A percentile compares a stretch with the other conserved stretches of the same genome.
Conservation (phyloP, 2,329 filamentous ascomycete species). For the Setomelanomma holmii region DNA sequence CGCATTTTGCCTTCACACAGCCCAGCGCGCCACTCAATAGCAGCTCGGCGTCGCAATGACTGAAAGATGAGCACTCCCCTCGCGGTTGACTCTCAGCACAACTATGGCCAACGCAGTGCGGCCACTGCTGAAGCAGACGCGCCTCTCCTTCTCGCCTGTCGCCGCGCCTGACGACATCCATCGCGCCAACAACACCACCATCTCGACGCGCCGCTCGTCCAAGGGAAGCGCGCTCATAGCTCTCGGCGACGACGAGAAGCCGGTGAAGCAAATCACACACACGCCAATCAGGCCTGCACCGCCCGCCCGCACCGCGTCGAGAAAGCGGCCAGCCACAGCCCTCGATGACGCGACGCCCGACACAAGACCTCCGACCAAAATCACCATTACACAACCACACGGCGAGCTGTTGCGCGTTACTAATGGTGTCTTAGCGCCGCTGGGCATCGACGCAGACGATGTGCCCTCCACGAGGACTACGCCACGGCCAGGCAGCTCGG, state of each 20-base stretch:
- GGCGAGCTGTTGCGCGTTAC: conserved; percentile 51
- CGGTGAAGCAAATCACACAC: conserved; percentile 15
- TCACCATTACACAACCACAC: conserved; percentile 53
- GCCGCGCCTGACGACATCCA: conserved; percentile 32
- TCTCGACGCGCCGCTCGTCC: conserved; percentile 38
- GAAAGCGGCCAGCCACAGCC: conserved; percentile 42
- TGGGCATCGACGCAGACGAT: conserved; percentile 44
- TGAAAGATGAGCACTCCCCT: conserved; percentile 37
- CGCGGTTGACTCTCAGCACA: conserved; percentile 25
- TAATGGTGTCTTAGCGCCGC: conserved; percentile 50
- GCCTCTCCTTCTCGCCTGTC: conserved; percentile 38
- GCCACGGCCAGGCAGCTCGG: conserved; percentile 35
- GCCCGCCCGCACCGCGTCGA: conserved; percentile 31
- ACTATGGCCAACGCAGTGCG: conserved; percentile 37
- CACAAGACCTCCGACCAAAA: conserved; percentile 50
- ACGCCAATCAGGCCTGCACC: conserved; percentile 18
- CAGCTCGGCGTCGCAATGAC: conserved; percentile 26
- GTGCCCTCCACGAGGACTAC: conserved; percentile 41
- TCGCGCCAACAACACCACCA: conserved; percentile 25
- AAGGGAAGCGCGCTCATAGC: conserved; percentile 30
- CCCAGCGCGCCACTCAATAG: conserved; percentile 42
- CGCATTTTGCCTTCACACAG: conserved; percentile 32
- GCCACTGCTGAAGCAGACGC: conserved; percentile 37
- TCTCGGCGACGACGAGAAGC: conserved; percentile 27
- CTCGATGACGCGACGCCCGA: conserved; percentile 30